Evolutionary conservation across 768 basidiomycete species (phyloP).

Genomic region (Pholiota molesta): DNA sequence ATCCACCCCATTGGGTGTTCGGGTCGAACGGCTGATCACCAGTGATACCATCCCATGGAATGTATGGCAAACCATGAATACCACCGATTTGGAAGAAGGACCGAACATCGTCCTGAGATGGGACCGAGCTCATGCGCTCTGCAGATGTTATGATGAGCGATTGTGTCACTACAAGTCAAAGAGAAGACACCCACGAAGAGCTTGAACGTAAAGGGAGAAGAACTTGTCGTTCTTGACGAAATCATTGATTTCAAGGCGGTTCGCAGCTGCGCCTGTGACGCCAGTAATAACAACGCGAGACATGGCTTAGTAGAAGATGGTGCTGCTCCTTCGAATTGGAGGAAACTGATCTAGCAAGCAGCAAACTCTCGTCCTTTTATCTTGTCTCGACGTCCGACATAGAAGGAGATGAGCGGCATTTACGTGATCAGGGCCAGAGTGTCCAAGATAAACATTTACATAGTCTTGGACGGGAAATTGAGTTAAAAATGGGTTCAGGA

Average conservation of each 20-base stretch:
- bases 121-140: slow-evolving; percentile 34
- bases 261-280: slow-evolving; percentile 32
- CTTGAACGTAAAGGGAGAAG: slow-evolving; percentile 56
- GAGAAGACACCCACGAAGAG: slow-evolving; percentile 39
- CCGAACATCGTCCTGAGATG: slow-evolving; percentile 27
- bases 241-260: slow-evolving; percentile 46
- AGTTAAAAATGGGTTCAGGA: background rate
- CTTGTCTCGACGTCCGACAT: slow-evolving; percentile 2
- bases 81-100: slow-evolving; percentile 51
- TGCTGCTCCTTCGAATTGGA: background rate
- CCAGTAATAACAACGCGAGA: slow-evolving; percentile 29
- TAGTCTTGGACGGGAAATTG: background rate
- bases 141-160: background rate
- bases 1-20: slow-evolving; percentile 41
- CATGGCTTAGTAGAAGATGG: slow-evolving; percentile 2
- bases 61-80: slow-evolving; percentile 55
- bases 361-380: background rate
- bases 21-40: slow-evolving; percentile 26
- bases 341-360: background rate
- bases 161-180: background rate
- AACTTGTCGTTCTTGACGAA: slow-evolving; percentile 44
- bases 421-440: background rate
- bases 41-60: slow-evolving; percentile 45
- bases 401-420: background rate
- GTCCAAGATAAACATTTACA: background rate